Conservation (phyloP, 805 yeast genomes). For the Kluyveromyces siamensis region DNA sequence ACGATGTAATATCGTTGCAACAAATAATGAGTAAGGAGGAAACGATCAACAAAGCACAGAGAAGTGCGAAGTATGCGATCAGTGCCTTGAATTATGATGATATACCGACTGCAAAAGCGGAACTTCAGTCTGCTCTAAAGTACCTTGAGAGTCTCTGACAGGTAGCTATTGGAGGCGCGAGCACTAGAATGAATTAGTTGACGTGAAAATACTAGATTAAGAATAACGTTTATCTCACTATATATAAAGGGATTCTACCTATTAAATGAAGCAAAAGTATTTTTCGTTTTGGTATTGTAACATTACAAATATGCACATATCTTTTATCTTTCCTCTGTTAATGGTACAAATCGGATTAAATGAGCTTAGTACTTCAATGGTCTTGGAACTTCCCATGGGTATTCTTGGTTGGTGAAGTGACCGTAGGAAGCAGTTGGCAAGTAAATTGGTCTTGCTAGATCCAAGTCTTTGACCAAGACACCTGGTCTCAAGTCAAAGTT, state of each 20-base stretch:
- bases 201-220: not conserved
- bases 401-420: conserved; percentile 98
- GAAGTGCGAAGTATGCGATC: conserved; percentile 64
- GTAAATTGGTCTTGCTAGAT: conserved; percentile 98
- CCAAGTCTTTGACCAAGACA: conserved; percentile 92
- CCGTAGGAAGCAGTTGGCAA: conserved; percentile 99
- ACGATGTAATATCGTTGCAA: conserved; percentile 29
- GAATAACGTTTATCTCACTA: not conserved
- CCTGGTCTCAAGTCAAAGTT: conserved; percentile 99
- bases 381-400: conserved; percentile 98
- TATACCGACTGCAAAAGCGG: conserved; percentile 54
- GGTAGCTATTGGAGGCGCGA: not conserved
- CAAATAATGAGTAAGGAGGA: conserved; percentile 47
- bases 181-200: not conserved
- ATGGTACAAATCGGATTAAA: not conserved
- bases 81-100: conserved; percentile 78
- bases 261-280: not conserved
- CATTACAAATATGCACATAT: conserved; percentile 1
- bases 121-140: conserved; percentile 45
- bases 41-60: conserved; percentile 51
- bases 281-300: not conserved
- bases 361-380: conserved; percentile 46
- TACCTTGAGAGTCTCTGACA: conserved; percentile 19
- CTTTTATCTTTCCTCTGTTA: not conserved
- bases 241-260: not conserved